phyloP scores from a whole-genome alignment of 2,329 filamentous ascomycete species.

The Fusarium sp. region DNA sequence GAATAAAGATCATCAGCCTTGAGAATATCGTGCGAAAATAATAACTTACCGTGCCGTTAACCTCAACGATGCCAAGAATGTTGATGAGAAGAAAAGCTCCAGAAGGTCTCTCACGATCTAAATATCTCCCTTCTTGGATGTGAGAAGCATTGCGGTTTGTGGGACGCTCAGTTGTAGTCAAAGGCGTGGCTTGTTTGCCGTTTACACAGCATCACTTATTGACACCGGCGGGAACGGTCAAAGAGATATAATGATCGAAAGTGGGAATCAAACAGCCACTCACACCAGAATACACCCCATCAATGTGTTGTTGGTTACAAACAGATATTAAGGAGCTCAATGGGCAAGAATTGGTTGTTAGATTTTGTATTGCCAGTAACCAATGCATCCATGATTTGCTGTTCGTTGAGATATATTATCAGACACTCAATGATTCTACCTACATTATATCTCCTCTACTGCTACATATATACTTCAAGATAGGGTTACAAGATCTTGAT shows the following conservation, averaged over 20 bases:
- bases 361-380: neutral
- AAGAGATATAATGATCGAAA: constrained; percentile 5
- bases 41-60: neutral
- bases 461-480: too few relatives aligned
- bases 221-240: constrained; percentile 18
- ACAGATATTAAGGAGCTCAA: neutral
- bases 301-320: constrained; percentile 1
- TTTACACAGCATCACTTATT: constrained; percentile 15
- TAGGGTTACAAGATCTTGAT: too few relatives aligned
- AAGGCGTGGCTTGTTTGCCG: constrained; percentile 13
- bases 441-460: too few relatives aligned
- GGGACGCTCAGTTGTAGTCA: neutral
- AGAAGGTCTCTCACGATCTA: neutral
- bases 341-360: neutral
- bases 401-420: too few relatives aligned
- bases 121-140: neutral
- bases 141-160: neutral
- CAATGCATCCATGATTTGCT: too few relatives aligned
- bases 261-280: constrained; percentile 4
- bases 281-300: neutral
- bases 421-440: too few relatives aligned
- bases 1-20: neutral
- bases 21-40: neutral
- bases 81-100: neutral
- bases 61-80: neutral